phyloP scores from a whole-genome alignment of 305 asterid genomes.

The Fraxinus angustifolia region DNA sequence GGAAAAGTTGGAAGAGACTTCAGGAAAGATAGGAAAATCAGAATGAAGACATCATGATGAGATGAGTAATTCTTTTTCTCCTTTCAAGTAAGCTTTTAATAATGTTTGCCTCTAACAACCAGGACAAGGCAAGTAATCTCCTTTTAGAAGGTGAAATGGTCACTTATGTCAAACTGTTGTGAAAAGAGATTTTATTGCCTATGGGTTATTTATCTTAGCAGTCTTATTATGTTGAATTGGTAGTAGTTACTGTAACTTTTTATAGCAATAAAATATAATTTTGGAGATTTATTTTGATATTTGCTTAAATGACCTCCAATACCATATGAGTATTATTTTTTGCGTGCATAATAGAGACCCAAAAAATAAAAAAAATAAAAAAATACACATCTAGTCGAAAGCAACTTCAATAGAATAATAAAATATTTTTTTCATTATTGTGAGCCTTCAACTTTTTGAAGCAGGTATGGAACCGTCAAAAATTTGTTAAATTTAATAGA shows the following conservation, averaged over 20 bases:
- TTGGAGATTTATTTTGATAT: background rate
- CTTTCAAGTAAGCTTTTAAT: background rate
- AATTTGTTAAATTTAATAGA: background rate
- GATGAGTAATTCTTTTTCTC: background rate
- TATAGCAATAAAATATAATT: background rate
- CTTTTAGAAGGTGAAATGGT: background rate
- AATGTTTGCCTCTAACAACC: background rate
- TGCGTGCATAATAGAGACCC: background rate
- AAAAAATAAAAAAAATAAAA: background rate
- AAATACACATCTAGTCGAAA: background rate
- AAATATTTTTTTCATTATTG: background rate
- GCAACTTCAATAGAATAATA: background rate
- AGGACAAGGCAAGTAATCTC: conserved; percentile 4
- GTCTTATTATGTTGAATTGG: background rate
- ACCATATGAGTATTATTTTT: background rate
- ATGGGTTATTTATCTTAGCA: background rate
- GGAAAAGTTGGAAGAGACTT: conserved; percentile 48
- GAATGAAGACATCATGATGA: conserved; percentile 24
- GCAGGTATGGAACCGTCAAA: background rate
- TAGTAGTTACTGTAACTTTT: background rate
- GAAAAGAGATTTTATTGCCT: background rate
- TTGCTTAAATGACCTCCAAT: background rate
- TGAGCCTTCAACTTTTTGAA: background rate
- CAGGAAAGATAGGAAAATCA: conserved; percentile 31
- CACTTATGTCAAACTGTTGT: background rate